Percentiles rank a stretch among this genome's conserved stretches.
phyloP scores from a whole-genome alignment of 106 monocot species.

The Posidonia australis region DNA sequence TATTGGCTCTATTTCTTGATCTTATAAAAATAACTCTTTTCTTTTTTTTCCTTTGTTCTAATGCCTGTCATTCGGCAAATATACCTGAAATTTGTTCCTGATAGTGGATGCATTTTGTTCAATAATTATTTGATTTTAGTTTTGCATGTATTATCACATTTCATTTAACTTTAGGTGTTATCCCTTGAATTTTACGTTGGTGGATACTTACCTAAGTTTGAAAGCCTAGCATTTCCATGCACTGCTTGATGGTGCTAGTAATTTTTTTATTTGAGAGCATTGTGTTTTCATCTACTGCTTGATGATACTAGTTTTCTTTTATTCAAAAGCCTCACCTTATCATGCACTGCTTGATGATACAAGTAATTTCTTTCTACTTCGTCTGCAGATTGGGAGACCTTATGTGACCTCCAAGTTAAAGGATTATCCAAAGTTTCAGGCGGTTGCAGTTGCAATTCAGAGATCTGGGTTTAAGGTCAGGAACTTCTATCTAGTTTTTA shows the following conservation, averaged over 20 bases:
- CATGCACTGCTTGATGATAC: too few species aligned
- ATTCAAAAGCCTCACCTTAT: neutral
- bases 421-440: slow-evolving; percentile 98
- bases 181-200: too few species aligned
- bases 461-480: slow-evolving; percentile 96
- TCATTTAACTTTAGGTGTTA: too few species aligned
- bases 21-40: too few species aligned
- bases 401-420: slow-evolving; percentile 91
- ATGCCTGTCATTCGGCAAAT: too few species aligned
- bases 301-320: neutral
- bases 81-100: too few species aligned
- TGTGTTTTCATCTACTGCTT: neutral
- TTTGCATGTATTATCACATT: too few species aligned
- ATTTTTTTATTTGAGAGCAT: neutral
- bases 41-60: too few species aligned
- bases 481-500: neutral
- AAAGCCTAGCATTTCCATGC: neutral
- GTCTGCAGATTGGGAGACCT: slow-evolving; percentile 68
- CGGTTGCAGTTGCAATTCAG: slow-evolving; percentile 96
- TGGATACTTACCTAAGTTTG: too few species aligned
- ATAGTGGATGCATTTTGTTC: too few species aligned
- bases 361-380: neutral
- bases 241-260: neutral
- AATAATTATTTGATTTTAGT: too few species aligned
- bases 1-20: too few species aligned